Percentiles rank a stretch among this genome's conserved stretches.
Conservation (phyloP, 208 protist genomes). For the Crithidia mellificae region DNA sequence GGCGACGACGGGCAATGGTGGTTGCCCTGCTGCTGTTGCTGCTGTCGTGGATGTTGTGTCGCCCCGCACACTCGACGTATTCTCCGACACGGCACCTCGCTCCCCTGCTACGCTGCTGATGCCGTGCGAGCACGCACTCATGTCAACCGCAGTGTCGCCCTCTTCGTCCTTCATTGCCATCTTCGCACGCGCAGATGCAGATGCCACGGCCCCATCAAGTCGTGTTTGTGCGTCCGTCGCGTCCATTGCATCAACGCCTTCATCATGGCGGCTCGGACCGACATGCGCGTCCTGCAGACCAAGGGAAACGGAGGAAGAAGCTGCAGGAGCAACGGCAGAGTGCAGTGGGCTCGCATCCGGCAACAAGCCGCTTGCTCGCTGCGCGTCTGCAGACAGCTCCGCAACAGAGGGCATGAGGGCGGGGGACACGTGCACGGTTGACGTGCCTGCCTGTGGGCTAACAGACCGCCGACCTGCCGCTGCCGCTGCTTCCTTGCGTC, state of each 20-base stretch:
- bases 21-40: not conserved
- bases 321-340: no score
- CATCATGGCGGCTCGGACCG: no score
- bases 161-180: no score
- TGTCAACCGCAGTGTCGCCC: not conserved
- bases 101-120: not conserved
- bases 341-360: not conserved
- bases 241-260: no score
- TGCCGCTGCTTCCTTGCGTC: not conserved
- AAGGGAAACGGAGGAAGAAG: no score
- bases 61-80: no score
- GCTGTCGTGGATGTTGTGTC: not conserved
- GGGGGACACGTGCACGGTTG: not conserved
- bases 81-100: not conserved
- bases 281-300: no score
- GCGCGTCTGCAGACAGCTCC: no score
- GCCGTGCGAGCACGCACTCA: slow-evolving; percentile 12
- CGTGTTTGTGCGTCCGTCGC: not conserved
- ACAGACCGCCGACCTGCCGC: not conserved
- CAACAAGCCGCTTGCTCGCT: no score
- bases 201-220: no score
- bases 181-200: no score
- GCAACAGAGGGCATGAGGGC: not conserved
- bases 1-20: not conserved
- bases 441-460: not conserved